A percentile compares a stretch with the other conserved stretches of the same genome.
phyloP scores from a whole-genome alignment of 2,329 filamentous ascomycete genomes.

The Colletotrichum aenigma region DNA sequence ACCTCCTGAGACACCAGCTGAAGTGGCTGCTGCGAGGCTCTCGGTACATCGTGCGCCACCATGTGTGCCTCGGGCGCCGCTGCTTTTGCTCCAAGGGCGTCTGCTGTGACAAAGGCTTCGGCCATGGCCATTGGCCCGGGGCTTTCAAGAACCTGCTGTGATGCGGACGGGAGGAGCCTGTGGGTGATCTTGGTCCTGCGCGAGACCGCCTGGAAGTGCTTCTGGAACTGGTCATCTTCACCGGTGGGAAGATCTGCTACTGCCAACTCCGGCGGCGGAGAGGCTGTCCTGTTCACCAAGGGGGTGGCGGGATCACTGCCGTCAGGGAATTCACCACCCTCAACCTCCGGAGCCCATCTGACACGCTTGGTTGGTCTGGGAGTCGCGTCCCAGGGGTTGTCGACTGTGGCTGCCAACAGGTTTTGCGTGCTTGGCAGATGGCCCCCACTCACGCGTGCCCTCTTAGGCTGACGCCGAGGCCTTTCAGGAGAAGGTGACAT shows the following conservation, averaged over 20 bases:
- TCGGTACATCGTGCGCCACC: not conserved
- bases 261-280: constrained; percentile 47
- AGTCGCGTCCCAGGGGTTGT: constrained; percentile 33
- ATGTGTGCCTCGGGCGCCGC: constrained; percentile 9
- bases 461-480: constrained; percentile 20
- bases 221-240: constrained; percentile 43
- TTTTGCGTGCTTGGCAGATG: constrained; percentile 35
- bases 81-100: constrained; percentile 24
- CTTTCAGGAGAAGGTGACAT: constrained; percentile 52
- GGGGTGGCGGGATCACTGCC: constrained; percentile 8
- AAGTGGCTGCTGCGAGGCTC: not conserved
- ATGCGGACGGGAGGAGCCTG: constrained; percentile 44
- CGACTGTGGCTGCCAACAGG: constrained; percentile 37
- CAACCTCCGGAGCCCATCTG: constrained; percentile 37
- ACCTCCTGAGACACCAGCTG: constrained; percentile 19
- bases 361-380: constrained; percentile 34
- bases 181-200: constrained; percentile 33
- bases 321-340: constrained; percentile 23
- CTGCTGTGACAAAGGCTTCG: constrained; percentile 51
- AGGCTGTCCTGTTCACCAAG: constrained; percentile 23
- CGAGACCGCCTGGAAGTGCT: constrained; percentile 53
- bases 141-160: constrained; percentile 44
- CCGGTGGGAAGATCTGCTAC: constrained; percentile 37
- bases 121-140: constrained; percentile 52
- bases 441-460: constrained; percentile 24